Evolutionary conservation across 306 rosid species (phyloP).

Genomic region (Fragaria ananassa): DNA sequence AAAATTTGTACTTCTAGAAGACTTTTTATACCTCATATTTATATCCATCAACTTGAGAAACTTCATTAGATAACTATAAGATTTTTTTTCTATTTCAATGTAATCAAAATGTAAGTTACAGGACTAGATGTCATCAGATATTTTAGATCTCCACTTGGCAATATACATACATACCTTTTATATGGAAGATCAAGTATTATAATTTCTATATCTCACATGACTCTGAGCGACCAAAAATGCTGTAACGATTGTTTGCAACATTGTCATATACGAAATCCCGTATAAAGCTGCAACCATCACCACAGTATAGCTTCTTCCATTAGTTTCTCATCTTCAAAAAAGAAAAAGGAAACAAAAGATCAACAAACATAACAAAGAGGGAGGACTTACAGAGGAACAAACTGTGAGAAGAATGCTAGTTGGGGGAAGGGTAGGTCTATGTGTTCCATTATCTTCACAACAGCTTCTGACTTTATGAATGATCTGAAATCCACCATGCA

Average conservation of each 20-base stretch:
- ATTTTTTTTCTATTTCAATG: constrained; percentile 9
- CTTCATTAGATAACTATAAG: constrained; percentile 20
- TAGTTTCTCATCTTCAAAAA: neutral
- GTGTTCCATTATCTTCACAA: constrained; percentile 85
- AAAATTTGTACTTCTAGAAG: constrained; percentile 1
- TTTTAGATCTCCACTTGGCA: constrained; percentile 12
- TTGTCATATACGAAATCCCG: constrained; percentile 80
- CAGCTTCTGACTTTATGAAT: constrained; percentile 82
- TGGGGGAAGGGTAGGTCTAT: constrained; percentile 89
- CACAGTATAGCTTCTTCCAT: constrained; percentile 13
- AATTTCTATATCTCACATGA: constrained; percentile 62
- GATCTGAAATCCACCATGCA: constrained; percentile 55
- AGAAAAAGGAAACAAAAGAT: neutral
- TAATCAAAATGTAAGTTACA: neutral
- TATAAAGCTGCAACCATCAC: constrained; percentile 54
- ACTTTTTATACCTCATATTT: neutral
- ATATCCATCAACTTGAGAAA: neutral
- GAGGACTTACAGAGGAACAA: constrained; percentile 78
- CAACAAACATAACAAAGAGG: neutral
- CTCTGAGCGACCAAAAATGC: constrained; percentile 77
- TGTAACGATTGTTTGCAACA: constrained; percentile 88
- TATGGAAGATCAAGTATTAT: constrained; percentile 6
- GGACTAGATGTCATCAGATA: constrained; percentile 5
- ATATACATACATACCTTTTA: neutral
- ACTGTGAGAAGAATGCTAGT: constrained; percentile 53